These are phyloP conservation scores for rapeseed (Brassica napus) DNA, from an alignment of 345 rosid species.

Conservation along the genomic window DNA sequence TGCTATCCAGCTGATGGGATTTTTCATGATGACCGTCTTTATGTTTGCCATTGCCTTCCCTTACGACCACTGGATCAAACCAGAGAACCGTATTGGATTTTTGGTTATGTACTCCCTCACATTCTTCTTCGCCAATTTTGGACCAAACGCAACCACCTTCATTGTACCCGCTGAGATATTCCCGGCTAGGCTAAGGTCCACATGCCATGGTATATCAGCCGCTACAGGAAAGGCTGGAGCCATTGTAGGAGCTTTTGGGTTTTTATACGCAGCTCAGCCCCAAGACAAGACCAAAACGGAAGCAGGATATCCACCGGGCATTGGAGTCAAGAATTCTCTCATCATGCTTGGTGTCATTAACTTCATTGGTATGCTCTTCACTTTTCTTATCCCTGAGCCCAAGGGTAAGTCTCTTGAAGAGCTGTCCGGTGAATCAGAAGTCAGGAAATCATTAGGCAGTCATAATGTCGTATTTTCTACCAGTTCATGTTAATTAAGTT, in stretches of 20 bases:
- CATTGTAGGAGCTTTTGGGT: neutral
- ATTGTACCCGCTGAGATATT: slow-evolving; percentile 37
- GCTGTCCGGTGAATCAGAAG: neutral
- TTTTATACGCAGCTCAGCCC: slow-evolving; percentile 1
- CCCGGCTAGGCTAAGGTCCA: slow-evolving; percentile 56
- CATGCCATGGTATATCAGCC: neutral
- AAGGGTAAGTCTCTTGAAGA: slow-evolving; percentile 10
- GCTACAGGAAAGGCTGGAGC: neutral
- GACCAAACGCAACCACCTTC: slow-evolving; percentile 74
- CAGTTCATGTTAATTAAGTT: neutral
- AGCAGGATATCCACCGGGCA: neutral
- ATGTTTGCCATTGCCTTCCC: slow-evolving; percentile 73
- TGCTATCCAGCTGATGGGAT: slow-evolving; percentile 59
- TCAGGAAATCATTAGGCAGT: neutral
- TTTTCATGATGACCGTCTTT: slow-evolving; percentile 69
- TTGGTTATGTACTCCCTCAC: slow-evolving; percentile 61
- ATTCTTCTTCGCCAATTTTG: slow-evolving; percentile 75
- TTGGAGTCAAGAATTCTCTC: neutral
- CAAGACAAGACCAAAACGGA: neutral
- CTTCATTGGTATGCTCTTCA: neutral
- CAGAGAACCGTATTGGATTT: slow-evolving; percentile 52
- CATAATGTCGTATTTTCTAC: neutral
- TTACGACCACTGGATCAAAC: slow-evolving; percentile 63
- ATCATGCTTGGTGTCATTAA: slow-evolving; percentile 1
- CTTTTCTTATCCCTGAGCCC: neutral